Evolutionary conservation across 306 rosid species (phyloP), one percentile per base, ranked within the genome.

Genomic region (Hippophae rhamnoides): DNA sequence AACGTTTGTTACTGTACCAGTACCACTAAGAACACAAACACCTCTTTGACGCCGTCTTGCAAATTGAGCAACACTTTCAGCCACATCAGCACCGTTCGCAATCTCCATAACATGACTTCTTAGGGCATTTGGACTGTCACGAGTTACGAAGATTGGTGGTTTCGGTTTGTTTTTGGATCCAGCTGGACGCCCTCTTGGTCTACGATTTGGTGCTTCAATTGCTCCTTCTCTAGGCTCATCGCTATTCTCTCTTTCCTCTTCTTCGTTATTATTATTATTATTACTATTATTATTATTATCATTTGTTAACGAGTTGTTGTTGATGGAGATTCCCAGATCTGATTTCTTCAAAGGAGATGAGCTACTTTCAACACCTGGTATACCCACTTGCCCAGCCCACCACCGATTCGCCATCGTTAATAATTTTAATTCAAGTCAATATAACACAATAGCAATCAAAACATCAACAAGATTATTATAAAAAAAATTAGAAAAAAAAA

Each of bases 51-150:
- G 71, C 12, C 78, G 68, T 43, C 97, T 62, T 0, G 95, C 85
- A n/a, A 89, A 89, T 65, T 83, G 90, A 13, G 76, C 76, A 0
- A 89, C 71, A 40, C 86, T 64, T 3, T 81, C 90, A 0, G 74
- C 71, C 9, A 89, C 75, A 63, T 89, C 97, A 0, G 84, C 76
- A 0, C 97, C 97, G 61, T 44, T 62, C 7, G 95, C 70, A 13
- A 89, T 72, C 86, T 89, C 97, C 89, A 89, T 81, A 48, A 89
- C 90, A 58, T 89, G 97, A 70, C 95, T 85, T 5, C 84, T 69
- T 1, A 89, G 90, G 13, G 89, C 85, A 72, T 89, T 89, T 58
- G 97, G 97, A 82, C 92, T 83, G 65, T 89, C 97, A n/a, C 95
- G 63, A 1, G 97, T 89, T 10, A 89, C 88, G 43, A 83, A 79